Percentiles rank a stretch among this genome's conserved stretches.
Conservation (phyloP, 495 filamentous ascomycete genomes). For the Pseudoneurospora amorphoporcata region DNA sequence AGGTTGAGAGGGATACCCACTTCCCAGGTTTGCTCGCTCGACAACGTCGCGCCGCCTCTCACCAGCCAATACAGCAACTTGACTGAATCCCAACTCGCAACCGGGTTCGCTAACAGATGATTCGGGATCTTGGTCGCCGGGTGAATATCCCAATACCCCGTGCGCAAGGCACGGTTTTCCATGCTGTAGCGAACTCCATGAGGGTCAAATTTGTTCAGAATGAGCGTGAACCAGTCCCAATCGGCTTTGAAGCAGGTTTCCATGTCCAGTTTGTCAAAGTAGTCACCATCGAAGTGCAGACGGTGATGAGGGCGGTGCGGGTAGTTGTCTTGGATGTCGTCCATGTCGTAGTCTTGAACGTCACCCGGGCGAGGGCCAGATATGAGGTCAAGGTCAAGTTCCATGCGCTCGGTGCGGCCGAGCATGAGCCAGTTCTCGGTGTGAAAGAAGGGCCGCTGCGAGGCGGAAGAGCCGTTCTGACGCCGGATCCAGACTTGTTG, state of each 20-base stretch:
- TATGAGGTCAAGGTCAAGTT: background rate
- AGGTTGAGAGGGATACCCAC: constrained; percentile 3
- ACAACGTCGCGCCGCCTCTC: constrained; percentile 18
- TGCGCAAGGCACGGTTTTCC: background rate
- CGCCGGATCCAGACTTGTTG: constrained; percentile 20
- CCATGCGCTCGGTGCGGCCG: background rate
- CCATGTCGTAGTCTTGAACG: background rate
- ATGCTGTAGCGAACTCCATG: background rate
- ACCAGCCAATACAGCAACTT: constrained; percentile 30
- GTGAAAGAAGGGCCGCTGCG: background rate
- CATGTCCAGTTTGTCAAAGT: background rate
- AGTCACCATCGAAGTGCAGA: background rate
- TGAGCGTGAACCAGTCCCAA: constrained; percentile 7
- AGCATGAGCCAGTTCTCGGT: background rate
- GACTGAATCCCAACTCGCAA: constrained; percentile 15
- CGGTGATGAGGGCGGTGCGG: background rate
- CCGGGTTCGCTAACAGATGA: constrained; percentile 14
- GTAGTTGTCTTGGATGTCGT: background rate
- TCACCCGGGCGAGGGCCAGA: background rate
- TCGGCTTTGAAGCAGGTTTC: constrained; percentile 7
- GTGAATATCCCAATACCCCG: constrained; percentile 20
- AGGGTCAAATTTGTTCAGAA: background rate
- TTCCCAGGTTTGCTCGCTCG: constrained; percentile 24
- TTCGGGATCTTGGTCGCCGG: constrained; percentile 21
- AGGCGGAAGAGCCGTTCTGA: background rate